Evolutionary conservation across 2,329 filamentous ascomycete species (phyloP).

Genomic region (Aspergillus japonicus): DNA sequence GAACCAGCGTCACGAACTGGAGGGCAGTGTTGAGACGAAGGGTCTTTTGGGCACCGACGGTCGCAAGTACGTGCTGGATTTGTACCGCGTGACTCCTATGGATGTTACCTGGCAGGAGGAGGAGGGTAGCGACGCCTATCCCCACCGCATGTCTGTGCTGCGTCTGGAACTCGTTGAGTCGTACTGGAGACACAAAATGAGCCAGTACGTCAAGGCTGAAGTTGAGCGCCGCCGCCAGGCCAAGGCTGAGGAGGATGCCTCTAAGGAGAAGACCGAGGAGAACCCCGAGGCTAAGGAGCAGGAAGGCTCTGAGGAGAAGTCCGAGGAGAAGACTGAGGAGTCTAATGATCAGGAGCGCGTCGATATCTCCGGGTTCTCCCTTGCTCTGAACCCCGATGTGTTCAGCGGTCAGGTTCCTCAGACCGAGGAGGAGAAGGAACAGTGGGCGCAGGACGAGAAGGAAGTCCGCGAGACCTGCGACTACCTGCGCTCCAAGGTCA

Average conservation of each 20-base stretch:
- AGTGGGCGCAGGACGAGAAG: conserved; percentile 79
- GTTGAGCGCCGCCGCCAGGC: conserved; percentile 61
- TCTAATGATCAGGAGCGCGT: conserved; percentile 62
- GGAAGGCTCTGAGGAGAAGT: conserved; percentile 34
- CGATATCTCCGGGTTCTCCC: conserved; percentile 82
- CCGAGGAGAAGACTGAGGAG: conserved; percentile 44
- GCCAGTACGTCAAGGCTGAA: conserved; percentile 81
- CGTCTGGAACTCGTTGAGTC: conserved; percentile 86
- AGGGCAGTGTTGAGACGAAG: conserved; percentile 96
- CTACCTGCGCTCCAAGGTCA: conserved; percentile 71
- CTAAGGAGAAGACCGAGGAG: conserved; percentile 38
- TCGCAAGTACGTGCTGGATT: conserved; percentile 92
- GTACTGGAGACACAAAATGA: conserved; percentile 80
- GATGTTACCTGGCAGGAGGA: conserved; percentile 91
- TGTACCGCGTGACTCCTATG: conserved; percentile 90
- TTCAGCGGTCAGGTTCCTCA: conserved; percentile 91
- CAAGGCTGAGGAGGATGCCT: conserved; percentile 39
- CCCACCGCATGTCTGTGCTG: conserved; percentile 93
- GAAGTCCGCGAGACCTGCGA: conserved; percentile 82
- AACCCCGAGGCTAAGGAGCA: conserved; percentile 44
- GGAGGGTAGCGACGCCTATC: conserved; percentile 65
- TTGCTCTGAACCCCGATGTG: conserved; percentile 89
- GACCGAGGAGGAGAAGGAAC: conserved; percentile 82
- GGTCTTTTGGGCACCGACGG: conserved; percentile 95
- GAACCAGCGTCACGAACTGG: conserved; percentile 81